Evolutionary conservation across 306 rosid species (phyloP).

Genomic region (Parietaria judaica): DNA sequence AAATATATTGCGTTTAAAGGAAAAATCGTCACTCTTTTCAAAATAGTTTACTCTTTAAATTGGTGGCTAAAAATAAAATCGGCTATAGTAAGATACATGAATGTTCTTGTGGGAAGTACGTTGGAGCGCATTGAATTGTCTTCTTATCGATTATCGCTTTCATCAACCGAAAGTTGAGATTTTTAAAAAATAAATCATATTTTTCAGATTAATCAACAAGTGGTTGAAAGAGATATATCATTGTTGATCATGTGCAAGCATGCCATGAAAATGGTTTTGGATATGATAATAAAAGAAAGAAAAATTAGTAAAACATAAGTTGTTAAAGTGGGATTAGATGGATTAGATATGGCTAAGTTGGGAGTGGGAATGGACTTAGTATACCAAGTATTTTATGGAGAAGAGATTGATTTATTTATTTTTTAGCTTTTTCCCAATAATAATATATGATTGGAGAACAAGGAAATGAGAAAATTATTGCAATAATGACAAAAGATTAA

Average conservation of each 20-base stretch:
- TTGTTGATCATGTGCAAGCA: neutral
- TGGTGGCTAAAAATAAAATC: slow-evolving; percentile 1
- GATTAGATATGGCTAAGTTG: slow-evolving; percentile 3
- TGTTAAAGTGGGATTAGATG: slow-evolving; percentile 12
- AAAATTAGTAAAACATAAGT: neutral
- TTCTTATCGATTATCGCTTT: slow-evolving; percentile 18
- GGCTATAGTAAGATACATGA: slow-evolving; percentile 9
- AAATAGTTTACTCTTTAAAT: too few species aligned
- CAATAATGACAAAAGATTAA: too few species aligned
- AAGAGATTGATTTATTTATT: too few species aligned
- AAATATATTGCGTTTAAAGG: slow-evolving; percentile 4
- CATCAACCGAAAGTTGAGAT: slow-evolving; percentile 24
- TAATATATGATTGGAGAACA: too few species aligned
- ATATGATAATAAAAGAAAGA: too few species aligned
- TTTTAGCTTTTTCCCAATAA: too few species aligned
- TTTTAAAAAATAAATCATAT: neutral
- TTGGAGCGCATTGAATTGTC: slow-evolving; percentile 21
- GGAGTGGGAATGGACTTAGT: slow-evolving; percentile 11
- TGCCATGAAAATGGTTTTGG: neutral
- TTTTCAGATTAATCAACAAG: too few species aligned
- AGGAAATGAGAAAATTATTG: too few species aligned
- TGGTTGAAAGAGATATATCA: neutral
- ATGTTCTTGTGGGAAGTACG: slow-evolving; percentile 18
- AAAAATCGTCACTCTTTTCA: slow-evolving; percentile 5
- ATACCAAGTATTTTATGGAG: too few species aligned